Percentiles rank a stretch among this genome's conserved stretches.
phyloP scores from a whole-genome alignment of 805 yeast species.

The Soucietia sequanensis region DNA sequence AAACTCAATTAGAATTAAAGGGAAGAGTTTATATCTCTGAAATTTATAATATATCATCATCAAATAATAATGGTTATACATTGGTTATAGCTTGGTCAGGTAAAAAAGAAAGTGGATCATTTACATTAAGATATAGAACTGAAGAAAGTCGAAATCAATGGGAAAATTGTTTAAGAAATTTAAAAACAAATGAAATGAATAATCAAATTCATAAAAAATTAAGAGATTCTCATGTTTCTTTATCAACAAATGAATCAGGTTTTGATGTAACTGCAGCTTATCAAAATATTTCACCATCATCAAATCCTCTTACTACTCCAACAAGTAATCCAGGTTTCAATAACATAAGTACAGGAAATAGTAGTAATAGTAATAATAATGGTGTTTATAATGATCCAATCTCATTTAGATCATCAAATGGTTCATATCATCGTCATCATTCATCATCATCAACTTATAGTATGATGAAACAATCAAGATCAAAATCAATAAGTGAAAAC shows the following conservation, averaged over 20 bases:
- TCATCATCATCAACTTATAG: constrained; percentile 43
- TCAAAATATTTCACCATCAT: constrained; percentile 13
- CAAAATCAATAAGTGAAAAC: constrained; percentile 18
- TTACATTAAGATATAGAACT: constrained; percentile 74
- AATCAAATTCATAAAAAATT: constrained; percentile 34
- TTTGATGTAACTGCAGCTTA: constrained; percentile 22
- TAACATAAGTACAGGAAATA: not conserved
- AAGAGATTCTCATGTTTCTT: constrained; percentile 32
- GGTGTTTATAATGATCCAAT: constrained; percentile 7
- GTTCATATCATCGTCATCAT: constrained; percentile 36
- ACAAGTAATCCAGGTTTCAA: not conserved
- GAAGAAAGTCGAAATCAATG: constrained; percentile 85
- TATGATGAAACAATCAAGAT: constrained; percentile 38
- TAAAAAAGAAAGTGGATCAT: constrained; percentile 80
- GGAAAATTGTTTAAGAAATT: constrained; percentile 61
- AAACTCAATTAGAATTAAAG: constrained; percentile 53
- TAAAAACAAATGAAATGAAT: constrained; percentile 44
- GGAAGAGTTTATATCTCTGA: constrained; percentile 82
- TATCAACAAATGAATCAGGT: constrained; percentile 22
- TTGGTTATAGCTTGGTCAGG: constrained; percentile 80
- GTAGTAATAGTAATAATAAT: constrained; percentile 1
- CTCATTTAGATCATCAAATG: constrained; percentile 28
- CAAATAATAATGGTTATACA: constrained; percentile 48
- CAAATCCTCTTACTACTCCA: not conserved
- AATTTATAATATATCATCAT: constrained; percentile 40